A percentile compares a stretch with the other conserved stretches of the same genome.
Conservation (phyloP, 2,329 filamentous ascomycete species). For the Fusarium begoniae region DNA sequence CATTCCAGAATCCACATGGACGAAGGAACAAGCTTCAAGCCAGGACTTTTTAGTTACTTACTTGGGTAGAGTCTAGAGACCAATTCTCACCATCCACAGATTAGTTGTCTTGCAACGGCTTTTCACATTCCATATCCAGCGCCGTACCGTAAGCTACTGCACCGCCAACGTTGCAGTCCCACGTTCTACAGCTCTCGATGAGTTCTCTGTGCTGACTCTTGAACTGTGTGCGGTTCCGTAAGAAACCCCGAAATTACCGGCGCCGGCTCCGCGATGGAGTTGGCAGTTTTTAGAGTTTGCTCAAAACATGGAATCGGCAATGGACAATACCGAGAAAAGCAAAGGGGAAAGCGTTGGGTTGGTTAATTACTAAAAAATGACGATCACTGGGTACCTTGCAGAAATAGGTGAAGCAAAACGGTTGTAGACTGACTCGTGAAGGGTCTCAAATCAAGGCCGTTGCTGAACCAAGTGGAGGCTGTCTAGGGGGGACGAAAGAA, state of each 20-base stretch:
- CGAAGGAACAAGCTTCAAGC: slow-evolving; percentile 14
- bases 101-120: background rate
- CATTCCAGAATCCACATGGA: background rate
- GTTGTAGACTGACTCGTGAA: background rate
- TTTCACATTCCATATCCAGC: background rate
- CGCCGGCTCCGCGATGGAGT: slow-evolving; percentile 10
- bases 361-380: background rate
- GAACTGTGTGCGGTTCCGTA: slow-evolving; percentile 8
- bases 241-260: background rate
- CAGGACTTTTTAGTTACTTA: background rate
- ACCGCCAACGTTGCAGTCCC: slow-evolving; percentile 18
- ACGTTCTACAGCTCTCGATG: slow-evolving; percentile 14
- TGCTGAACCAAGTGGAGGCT: slow-evolving; percentile 2
- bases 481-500: background rate
- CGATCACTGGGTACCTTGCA: background rate
- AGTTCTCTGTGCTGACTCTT: background rate
- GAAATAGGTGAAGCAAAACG: background rate
- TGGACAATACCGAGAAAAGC: background rate
- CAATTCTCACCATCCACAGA: background rate
- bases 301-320: slow-evolving; percentile 16
- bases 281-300: slow-evolving; percentile 11
- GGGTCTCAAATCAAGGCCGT: background rate
- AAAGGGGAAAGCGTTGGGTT: background rate
- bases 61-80: background rate
- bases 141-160: background rate